phyloP scores from a whole-genome alignment of 1,284 basidiomycete species.

The Porogramme epimiltina region DNA sequence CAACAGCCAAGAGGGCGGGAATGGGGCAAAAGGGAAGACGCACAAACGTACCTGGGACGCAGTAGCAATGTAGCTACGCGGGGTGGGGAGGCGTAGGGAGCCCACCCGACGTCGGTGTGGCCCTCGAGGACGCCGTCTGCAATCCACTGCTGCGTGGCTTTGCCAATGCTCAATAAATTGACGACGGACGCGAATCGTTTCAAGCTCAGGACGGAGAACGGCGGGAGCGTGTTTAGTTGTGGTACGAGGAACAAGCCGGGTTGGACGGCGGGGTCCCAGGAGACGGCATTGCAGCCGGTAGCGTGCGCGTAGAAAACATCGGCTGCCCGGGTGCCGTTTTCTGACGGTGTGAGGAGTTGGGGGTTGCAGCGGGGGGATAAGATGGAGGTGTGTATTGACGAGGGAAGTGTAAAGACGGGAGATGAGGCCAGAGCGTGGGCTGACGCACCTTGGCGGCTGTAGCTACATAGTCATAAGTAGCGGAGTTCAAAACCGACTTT shows the following conservation, averaged over 20 bases:
- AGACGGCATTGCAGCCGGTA: conserved; percentile 95
- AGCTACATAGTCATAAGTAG: no score
- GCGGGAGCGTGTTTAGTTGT: conserved; percentile 40
- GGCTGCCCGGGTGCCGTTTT: conserved; percentile 95
- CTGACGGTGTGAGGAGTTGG: conserved; percentile 42
- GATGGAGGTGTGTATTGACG: no score
- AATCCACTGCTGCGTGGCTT: conserved; percentile 80
- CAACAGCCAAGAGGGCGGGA: no score
- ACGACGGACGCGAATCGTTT: conserved; percentile 95
- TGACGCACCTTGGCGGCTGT: no score
- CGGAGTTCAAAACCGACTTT: no score
- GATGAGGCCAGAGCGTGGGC: no score
- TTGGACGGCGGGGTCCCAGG: conserved; percentile 93
- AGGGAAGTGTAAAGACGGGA: no score
- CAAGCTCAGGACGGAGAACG: conserved; percentile 44
- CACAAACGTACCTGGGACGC: no score
- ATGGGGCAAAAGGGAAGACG: no score
- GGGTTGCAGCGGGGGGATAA: background rate
- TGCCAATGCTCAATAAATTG: conserved; percentile 89
- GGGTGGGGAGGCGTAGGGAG: no score
- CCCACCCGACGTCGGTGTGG: conserved; percentile 91
- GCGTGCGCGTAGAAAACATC: conserved; percentile 96
- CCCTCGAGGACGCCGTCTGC: conserved; percentile 89
- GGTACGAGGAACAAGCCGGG: conserved; percentile 83
- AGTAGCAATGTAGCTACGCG: no score